Conservation (phyloP, 2,329 filamentous ascomycete genomes). For the Neoarthrinium moseri region DNA sequence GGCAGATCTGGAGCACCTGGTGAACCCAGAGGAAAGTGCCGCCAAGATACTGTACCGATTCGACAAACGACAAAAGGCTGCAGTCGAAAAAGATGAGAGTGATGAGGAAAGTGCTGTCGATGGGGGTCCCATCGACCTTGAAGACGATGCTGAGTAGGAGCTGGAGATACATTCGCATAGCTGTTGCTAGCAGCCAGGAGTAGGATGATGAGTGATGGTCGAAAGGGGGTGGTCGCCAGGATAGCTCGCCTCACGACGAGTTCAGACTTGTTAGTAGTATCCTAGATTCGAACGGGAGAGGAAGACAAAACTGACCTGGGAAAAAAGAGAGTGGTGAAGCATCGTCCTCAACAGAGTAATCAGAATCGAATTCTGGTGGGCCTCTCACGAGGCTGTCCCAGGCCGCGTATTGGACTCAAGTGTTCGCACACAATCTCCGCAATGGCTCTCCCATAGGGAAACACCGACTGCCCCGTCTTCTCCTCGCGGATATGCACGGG, state of each 20-base stretch:
- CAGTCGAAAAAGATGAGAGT: neutral
- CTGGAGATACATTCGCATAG: neutral
- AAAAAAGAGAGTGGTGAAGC: constrained; percentile 52
- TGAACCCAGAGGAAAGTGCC: constrained; percentile 16
- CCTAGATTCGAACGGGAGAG: constrained; percentile 14
- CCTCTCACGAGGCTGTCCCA: constrained; percentile 43
- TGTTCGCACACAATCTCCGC: constrained; percentile 88
- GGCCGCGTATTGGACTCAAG: constrained; percentile 97
- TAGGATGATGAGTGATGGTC: neutral
- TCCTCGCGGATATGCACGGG: constrained; percentile 29
- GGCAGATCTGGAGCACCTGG: constrained; percentile 21
- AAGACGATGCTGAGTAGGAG: neutral
- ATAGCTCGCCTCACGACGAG: neutral
- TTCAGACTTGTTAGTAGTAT: constrained; percentile 27
- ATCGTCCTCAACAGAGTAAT: constrained; percentile 84
- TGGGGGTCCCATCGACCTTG: too few relatives aligned
- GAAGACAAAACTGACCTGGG: constrained; percentile 27
- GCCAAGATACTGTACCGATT: neutral
- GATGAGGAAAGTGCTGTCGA: neutral
- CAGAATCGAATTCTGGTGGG: constrained; percentile 82
- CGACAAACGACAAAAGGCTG: neutral
- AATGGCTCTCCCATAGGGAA: constrained; percentile 87
- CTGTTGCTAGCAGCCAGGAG: too few relatives aligned
- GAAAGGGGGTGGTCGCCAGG: neutral
- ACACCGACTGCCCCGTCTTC: constrained; percentile 33